Evolutionary conservation across 768 basidiomycete species (phyloP), one percentile per base, ranked within the genome.

Genomic region (Naganishia randhawae): DNA sequence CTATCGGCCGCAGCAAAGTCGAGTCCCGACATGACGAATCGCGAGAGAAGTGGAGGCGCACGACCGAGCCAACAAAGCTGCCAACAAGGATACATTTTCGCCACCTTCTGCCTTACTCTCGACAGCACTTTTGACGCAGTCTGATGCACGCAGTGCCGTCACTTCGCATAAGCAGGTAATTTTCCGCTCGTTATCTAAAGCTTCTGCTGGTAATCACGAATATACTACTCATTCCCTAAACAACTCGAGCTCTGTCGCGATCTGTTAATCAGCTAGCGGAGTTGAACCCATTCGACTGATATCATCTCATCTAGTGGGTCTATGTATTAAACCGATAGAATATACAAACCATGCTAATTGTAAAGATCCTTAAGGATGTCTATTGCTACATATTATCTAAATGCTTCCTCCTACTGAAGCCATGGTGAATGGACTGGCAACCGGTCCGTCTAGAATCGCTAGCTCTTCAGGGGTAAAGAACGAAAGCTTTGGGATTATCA

Each of bases 381-480:
- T 61, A 61, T 61, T 35, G 57, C 25, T 17, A 35, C 41, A 61
- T 39, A 61, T 22, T 41, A 39, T 61, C 57, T 61, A 61, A 14
- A 61, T 61, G n/a, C 57, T 61, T 39, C 62, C 70, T 32, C 62
- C 67, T 16, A 71, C 62, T 1, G 67, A 65, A 1, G 39, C 67
- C 66, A 72, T 66, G 1, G 71, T 72, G 55, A 80, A 80, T 19
- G 72, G 68, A 76, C 77, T 81, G 13, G 94, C 93, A 0, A 90
- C 89, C 0, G 92, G 90, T 1, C 90, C 88, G 76, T 96, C 94
- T n/a, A 97, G 83, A 25, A 92, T 88, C 1, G 82, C 83, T 42
- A 98, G 81, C 75, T 96, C 94, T 69, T 89, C 89, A 3, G 78
- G 74, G 0, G 88, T 88, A 76, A 96, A 93, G 39, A 75, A 74